Conservation (phyloP, 2,329 filamentous ascomycete genomes). For the Lasiodiplodia sp. region DNA sequence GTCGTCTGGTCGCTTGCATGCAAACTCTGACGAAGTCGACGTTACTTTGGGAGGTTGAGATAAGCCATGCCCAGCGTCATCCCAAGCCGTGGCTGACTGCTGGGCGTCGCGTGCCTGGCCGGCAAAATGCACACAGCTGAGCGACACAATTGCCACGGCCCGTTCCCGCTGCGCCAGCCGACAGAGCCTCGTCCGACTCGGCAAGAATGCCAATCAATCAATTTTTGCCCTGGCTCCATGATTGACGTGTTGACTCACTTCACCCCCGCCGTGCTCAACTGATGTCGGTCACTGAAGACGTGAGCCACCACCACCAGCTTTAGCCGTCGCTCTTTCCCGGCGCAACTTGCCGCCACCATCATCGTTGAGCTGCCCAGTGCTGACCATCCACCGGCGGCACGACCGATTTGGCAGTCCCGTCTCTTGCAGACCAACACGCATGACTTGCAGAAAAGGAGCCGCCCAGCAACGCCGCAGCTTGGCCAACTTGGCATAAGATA, state of each 20-base stretch:
- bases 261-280: neutral
- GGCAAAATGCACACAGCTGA: neutral
- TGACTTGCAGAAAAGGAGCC: neutral
- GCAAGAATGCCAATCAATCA: neutral
- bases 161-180: slow-evolving; percentile 9
- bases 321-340: neutral
- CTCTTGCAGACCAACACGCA: neutral
- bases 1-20: neutral
- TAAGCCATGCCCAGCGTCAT: slow-evolving; percentile 10
- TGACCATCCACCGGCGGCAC: neutral
- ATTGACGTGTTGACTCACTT: neutral
- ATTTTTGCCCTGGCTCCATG: neutral
- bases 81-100: neutral
- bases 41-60: neutral
- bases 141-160: slow-evolving; percentile 10
- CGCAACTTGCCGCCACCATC: slow-evolving; percentile 1
- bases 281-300: neutral
- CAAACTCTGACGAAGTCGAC: neutral
- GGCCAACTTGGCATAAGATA: slow-evolving; percentile 20
- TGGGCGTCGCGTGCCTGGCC: slow-evolving; percentile 12
- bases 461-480: slow-evolving; percentile 9
- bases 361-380: neutral
- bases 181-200: neutral
- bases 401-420: slow-evolving; percentile 2
- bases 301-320: neutral